phyloP scores from a whole-genome alignment of 352 stramenopile genomes.

The Phytopythium helicoides region DNA sequence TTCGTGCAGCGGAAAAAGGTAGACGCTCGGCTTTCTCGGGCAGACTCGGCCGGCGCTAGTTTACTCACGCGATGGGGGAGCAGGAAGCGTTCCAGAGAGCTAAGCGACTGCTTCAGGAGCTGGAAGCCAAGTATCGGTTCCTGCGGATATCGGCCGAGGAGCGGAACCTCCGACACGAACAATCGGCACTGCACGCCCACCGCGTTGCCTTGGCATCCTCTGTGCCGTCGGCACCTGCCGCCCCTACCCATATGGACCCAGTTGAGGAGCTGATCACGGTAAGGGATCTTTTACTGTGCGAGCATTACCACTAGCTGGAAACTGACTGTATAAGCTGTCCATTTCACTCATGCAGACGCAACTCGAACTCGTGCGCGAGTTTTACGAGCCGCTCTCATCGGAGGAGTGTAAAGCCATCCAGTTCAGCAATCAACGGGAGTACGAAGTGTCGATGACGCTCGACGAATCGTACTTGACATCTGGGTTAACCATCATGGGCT shows the following conservation, averaged over 20 bases:
- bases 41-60: too few species aligned
- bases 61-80: neutral
- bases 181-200: neutral
- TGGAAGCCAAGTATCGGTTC: constrained; percentile 38
- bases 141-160: constrained; percentile 38
- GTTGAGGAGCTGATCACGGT: constrained; percentile 9
- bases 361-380: constrained; percentile 40
- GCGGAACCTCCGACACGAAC: constrained; percentile 9
- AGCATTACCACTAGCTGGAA: neutral
- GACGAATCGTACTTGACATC: constrained; percentile 28
- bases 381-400: constrained; percentile 28
- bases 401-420: constrained; percentile 15
- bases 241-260: neutral
- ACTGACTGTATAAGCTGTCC: too few species aligned
- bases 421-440: constrained; percentile 25
- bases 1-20: constrained; percentile 61
- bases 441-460: constrained; percentile 7
- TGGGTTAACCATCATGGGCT: constrained; percentile 44
- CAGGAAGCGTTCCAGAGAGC: constrained; percentile 32
- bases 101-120: constrained; percentile 23
- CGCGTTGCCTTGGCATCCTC: neutral
- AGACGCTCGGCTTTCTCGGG: neutral
- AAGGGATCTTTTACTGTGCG: too few species aligned
- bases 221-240: constrained; percentile 4
- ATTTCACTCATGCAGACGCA: too few species aligned